Evolutionary conservation across 2,329 filamentous ascomycete species (phyloP).

Genomic region (Colletotrichum lupini): DNA sequence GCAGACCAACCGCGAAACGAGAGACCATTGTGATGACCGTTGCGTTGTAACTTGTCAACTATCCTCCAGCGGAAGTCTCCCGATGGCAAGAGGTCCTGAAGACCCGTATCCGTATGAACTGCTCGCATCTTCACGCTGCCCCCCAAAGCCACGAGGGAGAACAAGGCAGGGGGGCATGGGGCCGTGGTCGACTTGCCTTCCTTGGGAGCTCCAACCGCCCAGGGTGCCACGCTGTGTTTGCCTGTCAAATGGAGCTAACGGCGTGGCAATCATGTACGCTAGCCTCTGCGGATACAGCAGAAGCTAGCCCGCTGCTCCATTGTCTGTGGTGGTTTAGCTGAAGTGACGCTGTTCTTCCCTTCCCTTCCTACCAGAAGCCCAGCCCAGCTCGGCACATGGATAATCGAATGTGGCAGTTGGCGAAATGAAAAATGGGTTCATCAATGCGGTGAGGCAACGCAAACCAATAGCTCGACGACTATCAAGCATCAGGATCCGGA

Average conservation of each 20-base stretch:
- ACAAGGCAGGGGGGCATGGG: background rate
- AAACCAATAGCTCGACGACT: background rate
- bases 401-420: background rate
- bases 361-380: background rate
- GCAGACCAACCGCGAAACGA: background rate
- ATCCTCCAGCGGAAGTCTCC: background rate
- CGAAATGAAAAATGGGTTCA: constrained; percentile 27
- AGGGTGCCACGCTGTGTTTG: constrained; percentile 29
- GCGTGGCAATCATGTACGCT: background rate
- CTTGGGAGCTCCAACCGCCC: constrained; percentile 22
- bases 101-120: background rate
- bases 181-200: constrained; percentile 11
- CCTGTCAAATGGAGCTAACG: constrained; percentile 5
- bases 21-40: background rate
- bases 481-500: background rate
- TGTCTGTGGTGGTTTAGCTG: background rate
- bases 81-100: background rate
- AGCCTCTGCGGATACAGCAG: background rate
- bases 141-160: background rate
- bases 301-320: background rate
- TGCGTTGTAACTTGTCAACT: background rate
- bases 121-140: background rate
- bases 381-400: background rate
- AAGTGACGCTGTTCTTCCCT: background rate
- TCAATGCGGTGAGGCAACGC: constrained; percentile 20